Percentiles rank a stretch among this genome's conserved stretches.
Conservation (phyloP, 2,329 filamentous ascomycete species). For the Rhytidhysteron rufulum region DNA sequence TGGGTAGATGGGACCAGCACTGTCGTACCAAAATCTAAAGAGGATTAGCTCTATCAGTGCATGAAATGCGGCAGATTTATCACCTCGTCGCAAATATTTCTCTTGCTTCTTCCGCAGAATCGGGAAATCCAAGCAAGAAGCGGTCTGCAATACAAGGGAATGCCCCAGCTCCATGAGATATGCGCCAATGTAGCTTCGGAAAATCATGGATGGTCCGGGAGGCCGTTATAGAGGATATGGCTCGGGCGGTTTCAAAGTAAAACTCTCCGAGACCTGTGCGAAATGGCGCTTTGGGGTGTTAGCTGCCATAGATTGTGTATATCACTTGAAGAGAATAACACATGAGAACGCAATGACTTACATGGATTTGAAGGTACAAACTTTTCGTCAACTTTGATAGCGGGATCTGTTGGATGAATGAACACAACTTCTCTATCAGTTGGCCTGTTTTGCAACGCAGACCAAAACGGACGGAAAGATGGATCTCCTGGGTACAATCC, state of each 20-base stretch:
- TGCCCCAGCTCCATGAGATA: conserved; percentile 33
- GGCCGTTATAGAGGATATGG: conserved; percentile 31
- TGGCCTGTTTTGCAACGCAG: conserved; percentile 17
- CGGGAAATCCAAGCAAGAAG: conserved; percentile 29
- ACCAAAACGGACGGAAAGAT: conserved; percentile 23
- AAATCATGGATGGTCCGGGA: conserved; percentile 22
- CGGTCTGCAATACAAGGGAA: conserved; percentile 34
- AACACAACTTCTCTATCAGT: conserved; percentile 22
- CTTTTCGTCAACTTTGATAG: conserved; percentile 22
- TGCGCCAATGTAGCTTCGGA: conserved; percentile 28
- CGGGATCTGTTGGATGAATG: conserved; percentile 33
- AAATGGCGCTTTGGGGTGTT: conserved; percentile 31
- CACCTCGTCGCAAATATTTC: conserved; percentile 23
- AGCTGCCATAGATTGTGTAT: too few species aligned
- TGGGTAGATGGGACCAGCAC: conserved; percentile 34
- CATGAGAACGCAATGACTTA: conserved; percentile 12
- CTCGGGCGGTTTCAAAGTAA: conserved; percentile 35
- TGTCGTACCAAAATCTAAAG: conserved; percentile 34
- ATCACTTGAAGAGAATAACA: not conserved
- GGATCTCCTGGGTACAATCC: conserved; percentile 29
- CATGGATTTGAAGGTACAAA: conserved; percentile 27
- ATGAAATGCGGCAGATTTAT: not conserved
- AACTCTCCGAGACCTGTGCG: conserved; percentile 33
- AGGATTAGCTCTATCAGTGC: not conserved
- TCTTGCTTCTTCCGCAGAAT: conserved; percentile 19